phyloP scores from a whole-genome alignment of 2,329 filamentous ascomycete genomes.

The Dactylellina parvicollis region DNA sequence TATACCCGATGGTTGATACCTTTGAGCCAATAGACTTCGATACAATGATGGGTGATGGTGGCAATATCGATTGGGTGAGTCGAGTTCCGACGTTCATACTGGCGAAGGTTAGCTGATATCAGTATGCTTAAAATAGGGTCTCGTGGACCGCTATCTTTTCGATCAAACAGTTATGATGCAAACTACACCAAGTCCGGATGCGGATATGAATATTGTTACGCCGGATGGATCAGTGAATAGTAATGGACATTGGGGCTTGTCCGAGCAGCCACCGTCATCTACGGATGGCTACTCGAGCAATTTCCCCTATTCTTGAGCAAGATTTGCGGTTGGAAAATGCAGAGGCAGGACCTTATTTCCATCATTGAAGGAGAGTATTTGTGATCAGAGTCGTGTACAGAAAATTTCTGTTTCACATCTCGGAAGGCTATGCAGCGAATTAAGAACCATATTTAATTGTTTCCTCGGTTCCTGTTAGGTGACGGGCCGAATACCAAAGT shows the following conservation, averaged over 20 bases:
- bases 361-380: background rate
- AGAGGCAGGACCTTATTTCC: too few species aligned
- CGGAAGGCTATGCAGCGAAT: too few species aligned
- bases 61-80: constrained; percentile 44
- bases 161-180: constrained; percentile 33
- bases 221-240: constrained; percentile 6
- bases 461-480: too few species aligned
- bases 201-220: constrained; percentile 1
- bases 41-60: constrained; percentile 33
- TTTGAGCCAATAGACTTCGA: constrained; percentile 46
- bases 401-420: too few species aligned
- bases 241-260: background rate
- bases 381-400: too few species aligned
- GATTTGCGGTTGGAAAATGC: background rate
- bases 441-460: too few species aligned
- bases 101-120: background rate
- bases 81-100: background rate
- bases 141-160: constrained; percentile 46
- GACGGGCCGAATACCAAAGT: too few species aligned
- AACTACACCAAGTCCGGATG: background rate
- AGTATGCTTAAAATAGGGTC: constrained; percentile 13
- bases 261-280: constrained; percentile 11
- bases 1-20: constrained; percentile 39
- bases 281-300: background rate
- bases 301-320: background rate